Evolutionary conservation across 2,329 filamentous ascomycete genomes (phyloP).

Genomic region (Hyphodiscus sp.): DNA sequence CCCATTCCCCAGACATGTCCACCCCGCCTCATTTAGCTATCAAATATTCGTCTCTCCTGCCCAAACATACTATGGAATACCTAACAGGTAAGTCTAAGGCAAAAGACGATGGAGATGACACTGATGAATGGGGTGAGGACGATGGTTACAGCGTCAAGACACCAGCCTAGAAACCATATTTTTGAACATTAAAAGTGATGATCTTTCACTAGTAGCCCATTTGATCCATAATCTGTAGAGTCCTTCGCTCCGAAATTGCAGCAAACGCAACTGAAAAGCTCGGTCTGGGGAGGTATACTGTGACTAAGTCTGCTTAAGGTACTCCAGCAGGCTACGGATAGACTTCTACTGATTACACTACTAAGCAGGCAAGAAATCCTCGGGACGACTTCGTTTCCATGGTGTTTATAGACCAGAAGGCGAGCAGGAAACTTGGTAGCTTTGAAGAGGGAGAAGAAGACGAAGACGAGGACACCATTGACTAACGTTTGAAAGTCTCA

Average conservation of each 20-base stretch:
- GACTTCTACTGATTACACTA: neutral
- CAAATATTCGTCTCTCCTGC: neutral
- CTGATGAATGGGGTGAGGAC: constrained; percentile 4
- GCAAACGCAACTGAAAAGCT: constrained; percentile 1
- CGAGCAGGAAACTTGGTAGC: neutral
- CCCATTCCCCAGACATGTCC: neutral
- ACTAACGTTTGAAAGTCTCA: no score
- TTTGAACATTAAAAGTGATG: constrained; percentile 5
- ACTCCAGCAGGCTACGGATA: neutral
- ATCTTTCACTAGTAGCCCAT: constrained; percentile 3
- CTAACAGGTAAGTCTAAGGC: constrained; percentile 1
- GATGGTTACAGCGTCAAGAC: constrained; percentile 6
- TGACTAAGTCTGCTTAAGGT: neutral
- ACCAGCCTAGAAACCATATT: constrained; percentile 2
- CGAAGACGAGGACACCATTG: neutral
- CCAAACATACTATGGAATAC: neutral
- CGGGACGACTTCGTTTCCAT: constrained; percentile 1
- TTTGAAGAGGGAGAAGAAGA: neutral
- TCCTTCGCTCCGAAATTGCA: constrained; percentile 1
- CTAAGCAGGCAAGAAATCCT: neutral
- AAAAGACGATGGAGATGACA: constrained; percentile 3
- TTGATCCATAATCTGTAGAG: constrained; percentile 4
- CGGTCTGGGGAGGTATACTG: neutral
- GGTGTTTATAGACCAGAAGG: neutral
- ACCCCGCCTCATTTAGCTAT: neutral